A percentile compares a stretch with the other conserved stretches of the same genome.
Conservation (phyloP, 140 eudicot genomes). For the Senecio squalidus region DNA sequence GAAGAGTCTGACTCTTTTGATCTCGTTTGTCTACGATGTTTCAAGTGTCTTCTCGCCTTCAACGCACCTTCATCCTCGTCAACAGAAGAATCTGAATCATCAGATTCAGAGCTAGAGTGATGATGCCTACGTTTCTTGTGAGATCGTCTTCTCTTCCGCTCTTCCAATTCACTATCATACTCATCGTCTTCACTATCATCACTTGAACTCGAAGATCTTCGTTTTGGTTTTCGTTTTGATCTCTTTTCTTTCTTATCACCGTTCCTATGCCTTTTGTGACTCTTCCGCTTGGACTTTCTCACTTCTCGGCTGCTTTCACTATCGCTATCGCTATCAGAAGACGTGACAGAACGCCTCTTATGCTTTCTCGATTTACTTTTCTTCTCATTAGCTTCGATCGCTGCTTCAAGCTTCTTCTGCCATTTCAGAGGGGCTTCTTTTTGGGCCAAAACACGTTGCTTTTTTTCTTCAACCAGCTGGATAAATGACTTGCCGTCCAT, state of each 20-base stretch:
- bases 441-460: conserved; percentile 66
- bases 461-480: conserved; percentile 94
- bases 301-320: conserved; percentile 35
- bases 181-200: conserved; percentile 43
- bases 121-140: conserved; percentile 50
- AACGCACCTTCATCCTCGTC: conserved; percentile 34
- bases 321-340: conserved; percentile 46
- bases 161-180: conserved; percentile 36
- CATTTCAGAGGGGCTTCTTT: conserved; percentile 96
- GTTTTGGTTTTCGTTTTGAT: conserved; percentile 46
- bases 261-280: conserved; percentile 60
- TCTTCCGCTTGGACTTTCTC: conserved; percentile 40
- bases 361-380: conserved; percentile 50
- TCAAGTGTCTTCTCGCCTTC: conserved; percentile 28
- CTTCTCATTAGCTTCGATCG: conserved; percentile 66
- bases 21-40: conserved; percentile 22
- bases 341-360: conserved; percentile 61
- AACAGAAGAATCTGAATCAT: conserved; percentile 27
- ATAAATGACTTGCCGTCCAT: conserved; percentile 95
- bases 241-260: conserved; percentile 47
- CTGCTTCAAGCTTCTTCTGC: conserved; percentile 98
- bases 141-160: conserved; percentile 29
- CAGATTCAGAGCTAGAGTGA: conserved; percentile 25
- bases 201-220: conserved; percentile 38
- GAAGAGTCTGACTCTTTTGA: conserved; percentile 39